Base-by-base conservation (phyloP, 176 grass and related monocot species). In the Phoenix roebelenii region DNA sequence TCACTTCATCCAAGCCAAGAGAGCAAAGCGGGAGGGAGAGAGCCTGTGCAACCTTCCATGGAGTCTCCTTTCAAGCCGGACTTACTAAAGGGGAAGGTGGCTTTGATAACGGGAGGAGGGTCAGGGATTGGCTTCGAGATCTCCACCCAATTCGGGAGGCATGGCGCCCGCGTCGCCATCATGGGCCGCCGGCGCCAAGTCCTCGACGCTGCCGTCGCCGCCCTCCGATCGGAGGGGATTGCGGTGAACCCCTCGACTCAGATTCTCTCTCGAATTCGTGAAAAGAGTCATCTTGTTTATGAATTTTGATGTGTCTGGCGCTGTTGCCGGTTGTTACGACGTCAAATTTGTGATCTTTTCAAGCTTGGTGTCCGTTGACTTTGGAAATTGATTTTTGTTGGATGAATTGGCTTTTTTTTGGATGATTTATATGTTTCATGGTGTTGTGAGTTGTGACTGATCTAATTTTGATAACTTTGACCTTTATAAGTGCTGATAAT, bases 41-140 rank as follows among this genome's bases (percentile, higher is more conserved):
- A 63, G 23, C 23, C 1, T 6, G 22, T 7, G 48, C 2, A 25
- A 25, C 60, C 20, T 65, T 35, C 18, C 22, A 72, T 79, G 68
- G 77, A 70, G 26, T 89, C 91, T 52, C 91, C 83, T 3, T 96
- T 96, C 72, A 80, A 79, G 70, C 49, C 74, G 30, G 86, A 90
- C 74, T 58, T 82, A 19, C 64, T 96, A 9, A 87, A 58, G 64
- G 86, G 86, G 16, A 89, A 90, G 80, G 83, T 72, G 55, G 91
- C 83, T 60, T 64, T 96, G 53, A 67, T 96, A 48, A 96, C 92
- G 4, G 86, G 92, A 53, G 92, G 86, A 5, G 92, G 86, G 52
- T 90, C 92, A 52, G 83, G 87, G 57, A 90, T 90, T 64, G 82
- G 86, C 56, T 90, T 90, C 65, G 87, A 96, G 83, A 82, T 96